Evolutionary conservation across 78 protist species (phyloP).

Genomic region (Dictyostelium brefeldianum): DNA sequence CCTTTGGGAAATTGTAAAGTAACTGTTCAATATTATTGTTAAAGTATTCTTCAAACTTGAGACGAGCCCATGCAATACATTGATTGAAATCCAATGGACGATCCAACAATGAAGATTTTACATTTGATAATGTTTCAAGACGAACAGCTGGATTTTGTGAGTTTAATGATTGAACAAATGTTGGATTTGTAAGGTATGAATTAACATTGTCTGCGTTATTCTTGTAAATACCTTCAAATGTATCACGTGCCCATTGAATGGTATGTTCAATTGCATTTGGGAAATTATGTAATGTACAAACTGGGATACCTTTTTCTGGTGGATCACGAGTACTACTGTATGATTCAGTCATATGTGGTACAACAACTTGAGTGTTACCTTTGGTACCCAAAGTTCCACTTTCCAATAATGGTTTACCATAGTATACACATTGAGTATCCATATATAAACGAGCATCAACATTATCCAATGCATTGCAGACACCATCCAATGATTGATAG

Average conservation of each 20-base stretch:
- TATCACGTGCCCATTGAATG: constrained; percentile 92
- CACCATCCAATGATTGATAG: constrained; percentile 89
- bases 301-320: constrained; percentile 97
- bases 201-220: constrained; percentile 88
- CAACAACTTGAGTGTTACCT: constrained; percentile 96
- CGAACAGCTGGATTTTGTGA: constrained; percentile 30
- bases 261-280: constrained; percentile 97
- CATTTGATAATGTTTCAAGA: constrained; percentile 79
- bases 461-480: constrained; percentile 98
- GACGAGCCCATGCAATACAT: constrained; percentile 98
- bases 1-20: constrained; percentile 97
- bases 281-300: constrained; percentile 98
- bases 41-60: constrained; percentile 93
- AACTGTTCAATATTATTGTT: constrained; percentile 92
- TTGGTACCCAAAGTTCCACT: constrained; percentile 99
- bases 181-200: constrained; percentile 81
- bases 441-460: constrained; percentile 96
- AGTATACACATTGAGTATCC: constrained; percentile 95
- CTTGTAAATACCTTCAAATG: constrained; percentile 91
- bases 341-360: constrained; percentile 98
- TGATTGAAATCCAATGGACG: constrained; percentile 90
- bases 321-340: constrained; percentile 97
- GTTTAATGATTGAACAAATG: constrained; percentile 37
- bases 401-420: constrained; percentile 92
- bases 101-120: constrained; percentile 68